Percentiles rank a stretch among this genome's conserved stretches.
These are phyloP conservation scores for Microdochium trichocladiopsis DNA, from an alignment of 2,329 filamentous ascomycete species.

Conservation along the genomic window DNA sequence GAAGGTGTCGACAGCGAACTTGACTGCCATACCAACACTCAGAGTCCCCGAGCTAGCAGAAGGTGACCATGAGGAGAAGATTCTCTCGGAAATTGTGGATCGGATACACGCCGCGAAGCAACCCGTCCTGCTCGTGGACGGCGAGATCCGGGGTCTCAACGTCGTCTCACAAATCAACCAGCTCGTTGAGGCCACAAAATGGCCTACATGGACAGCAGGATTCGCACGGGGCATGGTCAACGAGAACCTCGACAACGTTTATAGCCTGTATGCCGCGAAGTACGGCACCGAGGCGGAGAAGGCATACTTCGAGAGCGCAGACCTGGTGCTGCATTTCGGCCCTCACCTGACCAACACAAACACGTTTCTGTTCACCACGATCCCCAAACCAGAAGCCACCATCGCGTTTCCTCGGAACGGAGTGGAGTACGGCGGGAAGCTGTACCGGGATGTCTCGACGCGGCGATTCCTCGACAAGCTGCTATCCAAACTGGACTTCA, in stretches of 20 bases:
- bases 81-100: constrained; percentile 25
- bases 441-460: constrained; percentile 20
- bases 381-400: constrained; percentile 22
- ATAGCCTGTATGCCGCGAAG: constrained; percentile 39
- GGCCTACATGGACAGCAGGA: constrained; percentile 38
- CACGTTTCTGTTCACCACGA: constrained; percentile 27
- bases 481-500: constrained; percentile 10
- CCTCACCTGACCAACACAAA: constrained; percentile 40
- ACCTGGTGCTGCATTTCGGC: constrained; percentile 38
- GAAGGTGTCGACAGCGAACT: constrained; percentile 20
- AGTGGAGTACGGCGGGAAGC: constrained; percentile 20
- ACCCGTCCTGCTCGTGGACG: constrained; percentile 45
- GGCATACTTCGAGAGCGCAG: constrained; percentile 29
- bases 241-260: constrained; percentile 36
- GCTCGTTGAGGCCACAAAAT: constrained; percentile 32
- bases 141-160: constrained; percentile 33
- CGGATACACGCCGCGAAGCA: constrained; percentile 35
- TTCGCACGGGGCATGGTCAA: constrained; percentile 44
- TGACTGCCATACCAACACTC: constrained; percentile 15
- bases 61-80: constrained; percentile 13
- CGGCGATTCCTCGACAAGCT: constrained; percentile 12
- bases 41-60: constrained; percentile 7
- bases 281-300: constrained; percentile 26
- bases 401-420: constrained; percentile 24
- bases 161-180: constrained; percentile 32